Conservation (phyloP, 176 grass and related monocot species). For the Carex kokanica region DNA sequence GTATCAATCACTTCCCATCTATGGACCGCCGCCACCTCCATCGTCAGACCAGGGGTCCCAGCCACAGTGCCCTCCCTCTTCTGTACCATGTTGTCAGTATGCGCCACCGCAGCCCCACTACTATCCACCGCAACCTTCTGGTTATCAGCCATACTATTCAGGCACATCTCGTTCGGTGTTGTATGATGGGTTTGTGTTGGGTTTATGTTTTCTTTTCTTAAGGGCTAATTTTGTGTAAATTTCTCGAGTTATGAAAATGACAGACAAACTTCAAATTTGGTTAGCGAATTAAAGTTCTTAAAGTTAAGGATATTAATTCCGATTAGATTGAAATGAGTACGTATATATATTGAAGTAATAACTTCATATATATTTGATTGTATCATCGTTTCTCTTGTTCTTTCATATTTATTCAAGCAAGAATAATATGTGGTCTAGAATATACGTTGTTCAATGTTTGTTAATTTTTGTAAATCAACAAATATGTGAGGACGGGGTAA, state of each 20-base stretch:
- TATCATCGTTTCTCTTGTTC: neutral
- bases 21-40: neutral
- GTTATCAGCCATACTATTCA: conserved; percentile 3
- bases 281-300: neutral
- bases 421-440: too few species aligned
- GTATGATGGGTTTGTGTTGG: neutral
- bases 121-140: neutral
- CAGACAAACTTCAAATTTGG: neutral
- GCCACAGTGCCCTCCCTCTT: neutral
- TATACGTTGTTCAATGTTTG: too few species aligned
- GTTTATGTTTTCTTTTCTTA: neutral
- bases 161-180: neutral
- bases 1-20: conserved; percentile 5
- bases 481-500: too few species aligned
- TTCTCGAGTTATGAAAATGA: neutral
- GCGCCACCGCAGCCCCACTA: neutral
- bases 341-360: too few species aligned
- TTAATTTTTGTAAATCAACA: too few species aligned
- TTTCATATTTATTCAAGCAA: too few species aligned
- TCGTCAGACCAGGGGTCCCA: neutral
- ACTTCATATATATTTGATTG: too few species aligned
- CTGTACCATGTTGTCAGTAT: neutral
- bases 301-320: too few species aligned
- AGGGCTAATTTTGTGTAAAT: neutral
- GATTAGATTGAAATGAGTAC: too few species aligned